phyloP scores from a whole-genome alignment of 2,329 filamentous ascomycete genomes.

The Exophiala aquamarina region DNA sequence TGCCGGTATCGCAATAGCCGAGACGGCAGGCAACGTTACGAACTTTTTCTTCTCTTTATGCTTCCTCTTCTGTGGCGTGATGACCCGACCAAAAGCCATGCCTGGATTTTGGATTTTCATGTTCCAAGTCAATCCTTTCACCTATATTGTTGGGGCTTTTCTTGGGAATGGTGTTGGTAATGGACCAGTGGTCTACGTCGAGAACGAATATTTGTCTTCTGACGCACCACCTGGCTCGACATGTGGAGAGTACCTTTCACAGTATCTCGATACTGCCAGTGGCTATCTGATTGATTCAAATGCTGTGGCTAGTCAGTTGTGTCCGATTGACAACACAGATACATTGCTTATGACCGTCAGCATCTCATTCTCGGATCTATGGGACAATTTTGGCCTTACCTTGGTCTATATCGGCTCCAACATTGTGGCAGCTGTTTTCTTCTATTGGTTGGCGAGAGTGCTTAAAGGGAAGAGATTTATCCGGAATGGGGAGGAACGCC shows the following conservation, averaged over 20 bases:
- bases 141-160: constrained; percentile 76
- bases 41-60: constrained; percentile 60
- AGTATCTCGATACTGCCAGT: constrained; percentile 46
- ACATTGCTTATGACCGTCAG: constrained; percentile 53
- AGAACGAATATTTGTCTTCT: constrained; percentile 68
- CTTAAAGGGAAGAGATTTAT: constrained; percentile 43
- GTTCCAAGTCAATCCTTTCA: constrained; percentile 78
- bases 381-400: constrained; percentile 57
- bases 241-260: constrained; percentile 59
- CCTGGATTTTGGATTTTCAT: constrained; percentile 77
- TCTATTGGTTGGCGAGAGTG: constrained; percentile 58
- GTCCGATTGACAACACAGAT: constrained; percentile 38
- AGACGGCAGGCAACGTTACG: constrained; percentile 64
- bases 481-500: constrained; percentile 44
- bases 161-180: constrained; percentile 69
- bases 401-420: constrained; percentile 57
- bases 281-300: constrained; percentile 55
- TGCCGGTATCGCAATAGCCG: constrained; percentile 70
- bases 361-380: constrained; percentile 45
- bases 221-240: constrained; percentile 57
- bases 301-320: constrained; percentile 55
- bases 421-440: constrained; percentile 45
- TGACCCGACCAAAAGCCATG: constrained; percentile 47
- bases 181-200: constrained; percentile 63
- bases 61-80: constrained; percentile 56